A percentile compares a stretch with the other conserved stretches of the same genome.
Evolutionary conservation across 345 rosid genomes (phyloP).

Genomic region (Nasturtium officinale): DNA sequence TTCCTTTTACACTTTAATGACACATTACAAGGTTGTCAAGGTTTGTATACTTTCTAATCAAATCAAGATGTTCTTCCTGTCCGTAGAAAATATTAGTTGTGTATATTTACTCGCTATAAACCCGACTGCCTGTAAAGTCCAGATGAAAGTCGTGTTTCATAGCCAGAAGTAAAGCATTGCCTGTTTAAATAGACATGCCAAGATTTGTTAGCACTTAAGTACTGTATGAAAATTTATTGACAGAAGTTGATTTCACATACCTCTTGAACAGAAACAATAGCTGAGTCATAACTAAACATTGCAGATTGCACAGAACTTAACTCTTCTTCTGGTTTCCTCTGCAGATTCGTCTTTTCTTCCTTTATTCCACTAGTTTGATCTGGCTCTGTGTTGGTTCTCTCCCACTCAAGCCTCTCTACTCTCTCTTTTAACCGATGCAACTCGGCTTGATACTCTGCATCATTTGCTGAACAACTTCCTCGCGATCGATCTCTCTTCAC

Average conservation of each 20-base stretch:
- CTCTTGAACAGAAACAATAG: slow-evolving; percentile 36
- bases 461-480: slow-evolving; percentile 42
- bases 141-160: slow-evolving; percentile 29
- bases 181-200: slow-evolving; percentile 49
- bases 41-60: neutral
- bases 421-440: slow-evolving; percentile 26
- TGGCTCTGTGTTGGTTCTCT: slow-evolving; percentile 32
- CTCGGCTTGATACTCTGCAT: slow-evolving; percentile 33
- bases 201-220: neutral
- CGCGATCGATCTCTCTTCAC: neutral
- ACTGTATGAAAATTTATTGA: neutral
- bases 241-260: slow-evolving; percentile 11
- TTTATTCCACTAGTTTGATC: slow-evolving; percentile 32
- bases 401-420: slow-evolving; percentile 45
- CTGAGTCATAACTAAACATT: slow-evolving; percentile 47
- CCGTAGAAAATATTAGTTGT: neutral
- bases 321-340: slow-evolving; percentile 55
- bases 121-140: neutral
- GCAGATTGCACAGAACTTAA: slow-evolving; percentile 45
- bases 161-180: slow-evolving; percentile 87
- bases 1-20: neutral
- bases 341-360: slow-evolving; percentile 36
- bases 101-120: neutral
- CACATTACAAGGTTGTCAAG: neutral
- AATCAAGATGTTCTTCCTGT: slow-evolving; percentile 8